Percentiles rank a stretch among this genome's conserved stretches.
Evolutionary conservation across 192 early-diverging fungal species (phyloP).

Genomic region (Coemansia sp.): DNA sequence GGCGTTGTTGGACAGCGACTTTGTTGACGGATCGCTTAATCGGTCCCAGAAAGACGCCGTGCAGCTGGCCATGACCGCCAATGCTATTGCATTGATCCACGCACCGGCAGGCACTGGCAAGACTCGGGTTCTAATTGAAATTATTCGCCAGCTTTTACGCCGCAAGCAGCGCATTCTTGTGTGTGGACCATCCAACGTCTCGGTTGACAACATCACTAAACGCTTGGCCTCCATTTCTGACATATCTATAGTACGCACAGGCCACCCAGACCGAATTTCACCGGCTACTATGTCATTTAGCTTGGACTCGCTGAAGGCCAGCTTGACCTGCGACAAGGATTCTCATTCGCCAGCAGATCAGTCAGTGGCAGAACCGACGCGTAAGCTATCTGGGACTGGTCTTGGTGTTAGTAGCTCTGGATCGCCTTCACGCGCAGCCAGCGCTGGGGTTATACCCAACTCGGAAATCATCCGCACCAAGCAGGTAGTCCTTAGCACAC

Average conservation of each 20-base stretch:
- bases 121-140: slow-evolving; percentile 83
- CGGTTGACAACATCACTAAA: slow-evolving; percentile 86
- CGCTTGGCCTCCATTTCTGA: slow-evolving; percentile 62
- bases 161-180: slow-evolving; percentile 71
- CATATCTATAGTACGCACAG: slow-evolving; percentile 69
- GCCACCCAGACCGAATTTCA: no score
- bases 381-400: no score
- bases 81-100: slow-evolving; percentile 76
- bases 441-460: no score
- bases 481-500: slow-evolving; percentile 73
- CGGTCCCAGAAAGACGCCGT: slow-evolving; percentile 72
- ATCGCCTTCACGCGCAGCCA: no score
- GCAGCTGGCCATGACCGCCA: slow-evolving; percentile 58
- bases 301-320: slow-evolving; percentile 61
- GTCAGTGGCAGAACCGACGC: no score
- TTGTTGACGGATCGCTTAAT: slow-evolving; percentile 58
- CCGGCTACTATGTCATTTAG: slow-evolving; percentile 66
- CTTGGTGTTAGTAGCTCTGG: no score
- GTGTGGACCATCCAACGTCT: slow-evolving; percentile 88
- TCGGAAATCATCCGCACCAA: slow-evolving; percentile 57
- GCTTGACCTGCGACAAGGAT: background rate
- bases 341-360: no score
- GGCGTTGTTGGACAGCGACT: no score
- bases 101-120: slow-evolving; percentile 91
- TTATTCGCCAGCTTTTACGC: slow-evolving; percentile 72